Base-by-base conservation (phyloP, 2,329 filamentous ascomycete genomes). In the Alternaria arborescens region DNA sequence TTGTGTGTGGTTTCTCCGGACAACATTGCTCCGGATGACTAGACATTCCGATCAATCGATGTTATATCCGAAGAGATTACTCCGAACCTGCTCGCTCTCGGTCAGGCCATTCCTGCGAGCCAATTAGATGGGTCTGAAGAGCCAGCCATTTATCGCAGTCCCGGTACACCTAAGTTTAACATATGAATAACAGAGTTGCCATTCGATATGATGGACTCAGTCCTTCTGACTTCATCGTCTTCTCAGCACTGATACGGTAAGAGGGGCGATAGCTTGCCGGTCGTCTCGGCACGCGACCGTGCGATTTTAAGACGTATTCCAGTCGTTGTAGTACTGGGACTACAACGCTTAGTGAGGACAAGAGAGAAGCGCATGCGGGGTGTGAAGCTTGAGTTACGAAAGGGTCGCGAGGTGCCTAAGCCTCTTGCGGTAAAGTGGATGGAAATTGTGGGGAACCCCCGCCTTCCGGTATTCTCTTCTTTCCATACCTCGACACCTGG, bases 401-500 rank as follows among this genome's bases (percentile, higher is more conserved):
- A 4, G 30, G 30, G 46, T 8, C 1, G 16, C 32, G 22, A 36
- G 24, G 20, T 24, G 14, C 8, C 50, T 52, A 52, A 22, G 36
- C 34, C 24, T 41, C 5, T 8, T 26, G 4, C 22, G 24, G 34
- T 8, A 41, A 52, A 18, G 50, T 12, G 50, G 6, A 0, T 14
- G 36, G 11, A n/a, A 36, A 38, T 26, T 36, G 46, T 50, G 46
- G 46, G 20, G 46, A 18, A 50, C 46, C 46, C 46, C 46, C 46
- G 46, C 46, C 46, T 38, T 50, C 46, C 14, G 20, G 34, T 50
- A 36, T 36, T 18, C 46, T 50, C 46, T 50, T 36, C 32, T 26
- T 50, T 50, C 8, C 20, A 38, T 36, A 11, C 5, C 32, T 38
- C 32, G 20, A 50, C 30, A 50, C 46, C 46, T 52, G 50, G 50